phyloP scores from a whole-genome alignment of 257 asterid species.

The Solanum tarijense region DNA sequence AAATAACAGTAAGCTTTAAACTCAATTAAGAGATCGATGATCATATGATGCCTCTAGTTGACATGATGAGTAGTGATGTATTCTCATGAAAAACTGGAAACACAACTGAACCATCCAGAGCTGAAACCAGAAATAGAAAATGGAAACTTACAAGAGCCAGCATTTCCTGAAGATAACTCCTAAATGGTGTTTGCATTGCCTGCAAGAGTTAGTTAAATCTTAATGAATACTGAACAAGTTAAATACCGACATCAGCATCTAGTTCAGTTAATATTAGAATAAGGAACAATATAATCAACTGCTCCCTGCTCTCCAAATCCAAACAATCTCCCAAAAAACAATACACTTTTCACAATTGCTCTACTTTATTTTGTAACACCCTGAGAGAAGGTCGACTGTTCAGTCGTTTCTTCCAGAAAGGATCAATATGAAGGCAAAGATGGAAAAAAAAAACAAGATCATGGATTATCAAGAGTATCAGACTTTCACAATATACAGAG shows the following conservation, averaged over 20 bases:
- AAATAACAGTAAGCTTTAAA: not conserved
- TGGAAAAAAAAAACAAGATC: not conserved
- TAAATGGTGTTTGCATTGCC: constrained; percentile 88
- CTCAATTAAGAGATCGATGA: not conserved
- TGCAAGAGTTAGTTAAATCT: constrained; percentile 14
- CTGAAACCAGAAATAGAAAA: not conserved
- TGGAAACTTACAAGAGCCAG: constrained; percentile 55
- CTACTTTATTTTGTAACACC: not conserved
- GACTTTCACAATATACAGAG: not conserved
- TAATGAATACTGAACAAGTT: not conserved
- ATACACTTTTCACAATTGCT: not conserved
- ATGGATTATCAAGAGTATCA: not conserved
- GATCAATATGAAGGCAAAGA: not conserved
- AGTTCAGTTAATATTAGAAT: not conserved
- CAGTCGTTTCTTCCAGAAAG: not conserved
- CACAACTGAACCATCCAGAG: not conserved
- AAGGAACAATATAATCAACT: not conserved
- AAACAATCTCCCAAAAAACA: not conserved
- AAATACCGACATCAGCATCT: not conserved
- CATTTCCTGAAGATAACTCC: constrained; percentile 83
- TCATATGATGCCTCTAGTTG: not conserved
- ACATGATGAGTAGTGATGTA: not conserved
- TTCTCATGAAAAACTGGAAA: not conserved
- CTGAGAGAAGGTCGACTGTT: not conserved
- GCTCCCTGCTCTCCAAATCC: not conserved